Base-by-base conservation (phyloP, 208 protist species). In the Acanthamoeba rhysodes region DNA sequence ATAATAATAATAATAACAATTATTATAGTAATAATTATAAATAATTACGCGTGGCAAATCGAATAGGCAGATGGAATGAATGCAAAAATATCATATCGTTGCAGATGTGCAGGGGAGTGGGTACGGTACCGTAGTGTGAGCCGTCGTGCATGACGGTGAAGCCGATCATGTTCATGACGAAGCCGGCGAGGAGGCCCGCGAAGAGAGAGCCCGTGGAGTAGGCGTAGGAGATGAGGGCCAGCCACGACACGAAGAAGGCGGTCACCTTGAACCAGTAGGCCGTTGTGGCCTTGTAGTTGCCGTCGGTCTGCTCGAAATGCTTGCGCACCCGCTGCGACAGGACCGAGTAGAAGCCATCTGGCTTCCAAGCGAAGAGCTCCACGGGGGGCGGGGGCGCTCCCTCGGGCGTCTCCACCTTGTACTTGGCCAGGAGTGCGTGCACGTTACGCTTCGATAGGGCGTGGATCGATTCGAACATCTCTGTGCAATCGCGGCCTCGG, bases 71-170 rank as follows among this genome's bases (percentile, higher is more conserved):
- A n/a, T 29, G 8, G 29, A 41, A 76, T n/a, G 37, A 22, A 76
- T n/a, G 34, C 4, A 70, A 22, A 70, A 70, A 27, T 70, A 70
- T 24, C 32, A n/a, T n/a, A 72, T 72, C 0, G 24, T n/a, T n/a
- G n/a, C 16, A 72, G 64, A n/a, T 10, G 3, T 72, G 64, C 0
- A 4, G 32, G 45, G 27, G 34, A 37, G 48, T 10, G 8, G 7
- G 45, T 8, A 2, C 1, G 2, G 76, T 85, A 88, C 80, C 91
- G 32, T 68, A 78, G 91, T 94, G 91, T 2, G 91, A 94, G 70
- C 70, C 91, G 72, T 94, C 92, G 74, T 95, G 92, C 74, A 95
- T 88, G n/a, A 95, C 76, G 53, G 59, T 74, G 41, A 95, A 68
- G 57, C 92, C 92, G 55, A 95, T 45, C 74, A 82, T 74, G 32